Conservation (phyloP, 371 early-diverging fungal species). For the Dinochytrium kinnereticum region DNA sequence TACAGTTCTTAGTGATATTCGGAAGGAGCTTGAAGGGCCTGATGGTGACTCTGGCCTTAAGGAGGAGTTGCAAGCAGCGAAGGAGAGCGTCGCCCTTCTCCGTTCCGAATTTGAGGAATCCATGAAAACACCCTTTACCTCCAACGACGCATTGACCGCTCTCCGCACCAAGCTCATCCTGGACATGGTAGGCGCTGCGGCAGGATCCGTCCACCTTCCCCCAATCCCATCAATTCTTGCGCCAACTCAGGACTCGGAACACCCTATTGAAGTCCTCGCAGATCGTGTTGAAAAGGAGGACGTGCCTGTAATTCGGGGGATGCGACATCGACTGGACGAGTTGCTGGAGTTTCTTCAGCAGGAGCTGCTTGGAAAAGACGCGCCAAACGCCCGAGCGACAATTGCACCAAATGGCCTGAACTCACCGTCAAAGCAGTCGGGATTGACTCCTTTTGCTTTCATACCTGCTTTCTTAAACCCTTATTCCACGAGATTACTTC, state of each 20-base stretch:
- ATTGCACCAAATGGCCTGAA: background rate
- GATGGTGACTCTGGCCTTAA: background rate
- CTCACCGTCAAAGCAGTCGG: background rate
- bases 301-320: background rate
- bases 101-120: background rate
- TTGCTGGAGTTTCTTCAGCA: background rate
- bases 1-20: conserved; percentile 2
- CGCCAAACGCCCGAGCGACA: background rate
- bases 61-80: background rate
- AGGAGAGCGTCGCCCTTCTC: background rate
- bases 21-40: background rate
- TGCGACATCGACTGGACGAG: conserved; percentile 5
- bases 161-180: background rate
- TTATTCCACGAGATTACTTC: background rate
- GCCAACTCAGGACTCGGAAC: background rate
- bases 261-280: conserved; percentile 3
- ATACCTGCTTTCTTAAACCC: background rate
- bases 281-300: background rate
- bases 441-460: background rate
- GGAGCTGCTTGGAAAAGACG: background rate
- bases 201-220: background rate
- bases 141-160: background rate
- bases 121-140: background rate
- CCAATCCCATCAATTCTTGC: background rate
- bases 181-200: background rate